Evolutionary conservation across 176 grass and related monocot genomes (phyloP), one percentile per base, ranked within the genome.

Genomic region (Typha latifolia): DNA sequence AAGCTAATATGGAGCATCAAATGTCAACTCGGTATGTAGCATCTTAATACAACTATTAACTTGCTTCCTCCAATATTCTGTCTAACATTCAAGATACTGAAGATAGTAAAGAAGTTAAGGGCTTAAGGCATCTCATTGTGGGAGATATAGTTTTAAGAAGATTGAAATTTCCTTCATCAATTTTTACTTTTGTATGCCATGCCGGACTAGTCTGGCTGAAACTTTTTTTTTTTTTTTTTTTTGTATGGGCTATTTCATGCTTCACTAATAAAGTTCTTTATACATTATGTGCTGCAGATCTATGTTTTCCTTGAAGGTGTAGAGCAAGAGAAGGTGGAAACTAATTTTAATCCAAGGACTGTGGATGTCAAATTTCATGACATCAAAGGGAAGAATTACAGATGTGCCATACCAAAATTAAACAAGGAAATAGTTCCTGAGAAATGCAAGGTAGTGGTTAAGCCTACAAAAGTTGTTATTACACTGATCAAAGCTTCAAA

Each of bases 391-490:
- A 97, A 92, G 48, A 92, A 92, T 61, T 97, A 97, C 48, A 66
- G 85, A 71, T 97, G 78, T 78, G 69, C 66, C 37, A 80, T 92
- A 78, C 78, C 85, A 37, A 97, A 89, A 72, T 69, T 97, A 51
- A 89, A 84, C 76, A 97, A 92, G 71, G 81, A 90, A 78, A 89
- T 92, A 75, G 76, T 89, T 72, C 80, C 93, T 64, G 85, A 89
- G 56, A 92, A 97, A 86, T 85, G 67, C 59, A 92, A 92, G 72
- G 29, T 87, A 71, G 57, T 89, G 68, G 88, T 97, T 62, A 89
- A 89, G 72, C 85, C 88, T 21, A 80, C 78, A 49, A 96, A 71
- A 66, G 79, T 90, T 62, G 53, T 82, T 71, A 32, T 97, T 26
- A 90, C 83, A 34, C 83, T 97, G 0, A 62, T 29, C 66, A 96